Evolutionary conservation across 2,329 filamentous ascomycete species (phyloP), one percentile per base, ranked within the genome.

Genomic region (Dactylonectria macrodidyma): DNA sequence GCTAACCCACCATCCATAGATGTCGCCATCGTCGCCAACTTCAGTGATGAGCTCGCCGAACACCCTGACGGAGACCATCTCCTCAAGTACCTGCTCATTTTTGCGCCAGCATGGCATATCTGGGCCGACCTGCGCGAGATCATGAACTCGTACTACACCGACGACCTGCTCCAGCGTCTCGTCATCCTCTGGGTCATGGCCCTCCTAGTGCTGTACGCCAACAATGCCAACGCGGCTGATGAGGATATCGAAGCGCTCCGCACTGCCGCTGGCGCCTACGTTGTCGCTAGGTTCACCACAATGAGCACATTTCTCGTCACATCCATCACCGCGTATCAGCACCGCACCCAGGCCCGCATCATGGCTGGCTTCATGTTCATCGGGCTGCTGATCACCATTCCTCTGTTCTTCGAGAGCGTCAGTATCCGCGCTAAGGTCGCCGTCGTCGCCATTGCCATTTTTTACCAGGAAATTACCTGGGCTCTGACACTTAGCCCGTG

Each of bases 141-240:
- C 63, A 86, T 86, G 83, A 87, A 87, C 74, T 84, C 83, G 8
- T 87, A 85, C 76, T 86, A 86, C 74, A 86, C 84, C 59, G 85
- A 87, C 67, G 85, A 87, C 69, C 72, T 87, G 22, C 68, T 81
- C 1, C 85, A 87, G 71, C 82, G 85, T 8, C 72, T 84, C 34
- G 73, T 84, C 30, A 84, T 86, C 60, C 79, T 86, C n/a, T 86
- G 84, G 83, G 80, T 86, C 62, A 86, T 86, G 85, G 82, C 84
- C 3, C 73, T 84, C 5, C 76, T 86, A 16, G 81, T 87, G 4
- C 78, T 86, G 16, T 86, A 86, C 70, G 79, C 80, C 48, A 86
- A 86, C 74, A 86, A 86, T 59, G 84, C 85, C 6, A 79, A 79
- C 3, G 71, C 78, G 1, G 84, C 82, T 19, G 82, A 84, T 58